phyloP scores from a whole-genome alignment of 805 yeast genomes.

The Nakazawaea populi region DNA sequence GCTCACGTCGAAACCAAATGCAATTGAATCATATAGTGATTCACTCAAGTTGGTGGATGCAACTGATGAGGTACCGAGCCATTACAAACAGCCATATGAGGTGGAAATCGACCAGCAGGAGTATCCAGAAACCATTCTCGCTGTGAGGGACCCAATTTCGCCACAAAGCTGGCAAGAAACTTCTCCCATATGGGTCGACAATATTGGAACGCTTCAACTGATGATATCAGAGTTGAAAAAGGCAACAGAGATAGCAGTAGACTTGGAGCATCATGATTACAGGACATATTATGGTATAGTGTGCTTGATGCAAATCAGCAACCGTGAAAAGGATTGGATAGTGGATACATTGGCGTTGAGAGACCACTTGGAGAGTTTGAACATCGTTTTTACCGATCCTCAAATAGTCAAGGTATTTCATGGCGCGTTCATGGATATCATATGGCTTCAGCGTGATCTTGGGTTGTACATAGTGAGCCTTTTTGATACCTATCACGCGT shows the following conservation, averaged over 20 bases:
- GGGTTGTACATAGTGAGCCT: conserved; percentile 86
- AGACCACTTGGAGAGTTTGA: conserved; percentile 61
- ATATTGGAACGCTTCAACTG: conserved; percentile 38
- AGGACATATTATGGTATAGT: conserved; percentile 88
- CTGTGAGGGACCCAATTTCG: conserved; percentile 23
- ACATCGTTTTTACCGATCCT: conserved; percentile 78
- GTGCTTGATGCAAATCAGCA: conserved; percentile 88
- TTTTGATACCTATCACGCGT: conserved; percentile 91
- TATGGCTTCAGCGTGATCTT: conserved; percentile 94
- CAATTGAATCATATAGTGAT: conserved; percentile 51
- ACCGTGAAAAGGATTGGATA: conserved; percentile 75
- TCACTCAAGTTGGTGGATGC: conserved; percentile 32
- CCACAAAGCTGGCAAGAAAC: conserved; percentile 62
- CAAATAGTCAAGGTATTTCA: conserved; percentile 80
- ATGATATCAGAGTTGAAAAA: conserved; percentile 50
- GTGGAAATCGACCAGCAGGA: conserved; percentile 64
- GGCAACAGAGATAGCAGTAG: conserved; percentile 75
- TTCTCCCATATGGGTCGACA: conserved; percentile 68
- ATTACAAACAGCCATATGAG: conserved; percentile 76
- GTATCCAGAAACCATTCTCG: conserved; percentile 56
- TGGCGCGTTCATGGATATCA: conserved; percentile 95
- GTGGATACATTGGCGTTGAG: conserved; percentile 80
- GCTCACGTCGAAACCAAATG: conserved; percentile 66
- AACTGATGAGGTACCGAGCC: conserved; percentile 42
- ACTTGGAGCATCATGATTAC: conserved; percentile 92